A percentile compares a stretch with the other conserved stretches of the same genome.
phyloP scores from a whole-genome alignment of 2,329 filamentous ascomycete species.

The Scopulariopsis brevicaulis region DNA sequence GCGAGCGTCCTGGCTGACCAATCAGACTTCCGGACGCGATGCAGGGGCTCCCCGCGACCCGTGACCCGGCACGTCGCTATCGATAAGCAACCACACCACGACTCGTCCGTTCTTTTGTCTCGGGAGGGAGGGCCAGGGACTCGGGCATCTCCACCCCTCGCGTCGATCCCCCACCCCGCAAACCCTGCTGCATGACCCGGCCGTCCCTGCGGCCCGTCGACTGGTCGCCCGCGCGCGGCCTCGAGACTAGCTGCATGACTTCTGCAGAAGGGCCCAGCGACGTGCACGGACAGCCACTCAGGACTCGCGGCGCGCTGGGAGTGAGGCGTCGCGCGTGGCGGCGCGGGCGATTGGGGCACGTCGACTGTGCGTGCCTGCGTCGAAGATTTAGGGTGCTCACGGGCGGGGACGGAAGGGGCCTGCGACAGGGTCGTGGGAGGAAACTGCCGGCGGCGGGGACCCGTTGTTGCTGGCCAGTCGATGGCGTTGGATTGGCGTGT shows the following conservation, averaged over 20 bases:
- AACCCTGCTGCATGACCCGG: slow-evolving; percentile 2
- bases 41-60: slow-evolving; percentile 1
- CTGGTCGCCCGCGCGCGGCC: slow-evolving; percentile 1
- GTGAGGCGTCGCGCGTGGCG: neutral
- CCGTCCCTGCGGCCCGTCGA: slow-evolving; percentile 1
- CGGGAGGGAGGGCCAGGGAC: neutral
- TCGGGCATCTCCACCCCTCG: neutral
- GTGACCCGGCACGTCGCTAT: neutral
- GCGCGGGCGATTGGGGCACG: neutral
- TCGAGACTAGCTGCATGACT: slow-evolving; percentile 2
- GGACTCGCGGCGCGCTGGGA: neutral
- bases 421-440: neutral
- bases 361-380: neutral
- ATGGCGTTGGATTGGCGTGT: neutral
- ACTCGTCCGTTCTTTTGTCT: neutral
- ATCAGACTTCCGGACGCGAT: neutral
- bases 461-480: slow-evolving; percentile 1
- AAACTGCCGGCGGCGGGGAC: neutral
- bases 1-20: neutral
- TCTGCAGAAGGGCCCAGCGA: neutral
- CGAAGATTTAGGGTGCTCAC: neutral
- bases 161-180: neutral
- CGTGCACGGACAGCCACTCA: neutral
- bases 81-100: neutral
- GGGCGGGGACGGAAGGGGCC: neutral